phyloP scores from a whole-genome alignment of 1,284 basidiomycete species.

The Leccinum huronense region DNA sequence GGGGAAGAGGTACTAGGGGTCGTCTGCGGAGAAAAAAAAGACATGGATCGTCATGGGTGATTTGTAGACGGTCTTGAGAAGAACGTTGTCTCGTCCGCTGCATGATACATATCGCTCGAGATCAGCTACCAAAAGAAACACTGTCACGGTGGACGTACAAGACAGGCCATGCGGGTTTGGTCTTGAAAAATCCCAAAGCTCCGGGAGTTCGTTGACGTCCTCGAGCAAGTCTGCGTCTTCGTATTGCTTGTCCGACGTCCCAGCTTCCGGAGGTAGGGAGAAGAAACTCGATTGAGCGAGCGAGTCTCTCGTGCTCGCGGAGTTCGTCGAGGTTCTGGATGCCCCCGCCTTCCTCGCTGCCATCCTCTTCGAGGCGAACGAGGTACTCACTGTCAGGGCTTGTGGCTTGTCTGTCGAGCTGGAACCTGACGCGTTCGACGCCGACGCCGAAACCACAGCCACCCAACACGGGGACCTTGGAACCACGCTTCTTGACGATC shows the following conservation, averaged over 20 bases:
- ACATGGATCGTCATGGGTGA: conserved; percentile 94
- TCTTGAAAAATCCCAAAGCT: conserved; percentile 86
- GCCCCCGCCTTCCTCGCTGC: conserved; percentile 33
- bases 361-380: conserved; percentile 69
- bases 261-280: conserved; percentile 82
- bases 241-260: conserved; percentile 91
- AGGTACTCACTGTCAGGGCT: conserved; percentile 76
- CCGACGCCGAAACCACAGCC: conserved; percentile 84
- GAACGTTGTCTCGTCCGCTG: conserved; percentile 87
- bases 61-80: conserved; percentile 96
- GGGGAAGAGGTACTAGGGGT: conserved; percentile 77
- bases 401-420: conserved; percentile 71
- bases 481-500: conserved; percentile 70
- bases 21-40: conserved; percentile 93
- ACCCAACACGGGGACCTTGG: conserved; percentile 70
- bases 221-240: conserved; percentile 86
- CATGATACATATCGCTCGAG: not conserved
- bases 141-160: conserved; percentile 54
- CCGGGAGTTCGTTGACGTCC: conserved; percentile 89
- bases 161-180: conserved; percentile 87
- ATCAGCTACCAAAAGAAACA: conserved; percentile 9
- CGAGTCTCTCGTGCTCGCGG: conserved; percentile 65
- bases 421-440: conserved; percentile 75
- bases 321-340: conserved; percentile 56
- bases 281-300: conserved; percentile 76